Evolutionary conservation across 768 basidiomycete genomes (phyloP).

Genomic region (Russula vinacea): DNA sequence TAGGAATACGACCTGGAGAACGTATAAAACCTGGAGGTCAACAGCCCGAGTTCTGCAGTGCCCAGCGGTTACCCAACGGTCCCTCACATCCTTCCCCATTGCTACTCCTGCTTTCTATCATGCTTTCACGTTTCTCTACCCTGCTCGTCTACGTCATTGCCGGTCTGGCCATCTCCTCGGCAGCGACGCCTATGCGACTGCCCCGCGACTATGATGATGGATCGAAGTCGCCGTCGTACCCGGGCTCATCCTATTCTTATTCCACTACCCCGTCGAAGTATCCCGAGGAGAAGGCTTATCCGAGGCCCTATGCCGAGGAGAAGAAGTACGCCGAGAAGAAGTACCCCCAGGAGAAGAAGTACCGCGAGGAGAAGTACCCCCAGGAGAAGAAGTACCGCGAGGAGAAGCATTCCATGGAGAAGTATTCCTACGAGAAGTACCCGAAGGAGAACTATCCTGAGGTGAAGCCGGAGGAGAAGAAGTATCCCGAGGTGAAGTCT

Average conservation of each 20-base stretch:
- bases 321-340: background rate
- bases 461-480: slow-evolving; percentile 1
- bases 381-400: background rate
- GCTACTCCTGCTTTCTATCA: slow-evolving; percentile 20
- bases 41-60: slow-evolving; percentile 15
- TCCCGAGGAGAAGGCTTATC: background rate
- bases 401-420: background rate
- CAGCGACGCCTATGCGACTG: slow-evolving; percentile 13
- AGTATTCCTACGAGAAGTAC: background rate
- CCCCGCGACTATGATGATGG: slow-evolving; percentile 8
- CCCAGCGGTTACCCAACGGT: slow-evolving; percentile 24
- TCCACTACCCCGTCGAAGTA: slow-evolving; percentile 1
- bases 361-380: background rate
- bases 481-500: background rate
- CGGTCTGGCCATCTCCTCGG: slow-evolving; percentile 20
- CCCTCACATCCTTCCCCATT: slow-evolving; percentile 11
- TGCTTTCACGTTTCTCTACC: slow-evolving; percentile 25
- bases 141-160: slow-evolving; percentile 20
- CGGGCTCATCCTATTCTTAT: slow-evolving; percentile 7
- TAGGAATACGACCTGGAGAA: slow-evolving; percentile 9
- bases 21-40: slow-evolving; percentile 10
- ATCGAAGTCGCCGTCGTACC: slow-evolving; percentile 4
- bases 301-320: background rate
- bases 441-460: slow-evolving; percentile 2
- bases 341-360: background rate